phyloP scores from a whole-genome alignment of 1,284 basidiomycete genomes.

The Coniferiporia weirii region DNA sequence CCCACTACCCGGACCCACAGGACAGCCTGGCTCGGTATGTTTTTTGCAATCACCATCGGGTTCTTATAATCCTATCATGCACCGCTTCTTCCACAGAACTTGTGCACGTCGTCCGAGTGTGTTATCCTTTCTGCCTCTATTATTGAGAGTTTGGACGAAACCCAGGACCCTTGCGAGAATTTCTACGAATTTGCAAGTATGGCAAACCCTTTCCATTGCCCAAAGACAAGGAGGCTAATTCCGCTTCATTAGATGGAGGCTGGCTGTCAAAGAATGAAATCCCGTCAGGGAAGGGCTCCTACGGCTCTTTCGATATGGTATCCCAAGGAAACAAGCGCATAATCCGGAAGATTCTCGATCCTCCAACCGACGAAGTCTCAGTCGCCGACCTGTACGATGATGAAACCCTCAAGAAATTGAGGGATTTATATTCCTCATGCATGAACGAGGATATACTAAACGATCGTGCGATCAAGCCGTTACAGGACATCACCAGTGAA shows the following conservation, averaged over 20 bases:
- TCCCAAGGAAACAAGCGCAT: slow-evolving; percentile 60
- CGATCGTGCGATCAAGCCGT: slow-evolving; percentile 56
- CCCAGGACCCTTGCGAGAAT: slow-evolving; percentile 90
- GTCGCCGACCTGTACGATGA: slow-evolving; percentile 49
- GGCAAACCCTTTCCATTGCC: slow-evolving; percentile 26
- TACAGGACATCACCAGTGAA: slow-evolving; percentile 53
- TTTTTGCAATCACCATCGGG: slow-evolving; percentile 20
- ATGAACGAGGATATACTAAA: slow-evolving; percentile 67
- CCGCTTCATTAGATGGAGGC: slow-evolving; percentile 55
- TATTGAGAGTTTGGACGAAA: slow-evolving; percentile 74
- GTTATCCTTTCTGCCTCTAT: slow-evolving; percentile 82
- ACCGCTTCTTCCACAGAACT: slow-evolving; percentile 34
- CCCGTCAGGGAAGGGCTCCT: slow-evolving; percentile 76
- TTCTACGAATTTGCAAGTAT: slow-evolving; percentile 90
- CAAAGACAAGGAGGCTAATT: background rate
- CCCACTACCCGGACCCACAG: slow-evolving; percentile 31
- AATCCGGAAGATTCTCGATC: slow-evolving; percentile 55
- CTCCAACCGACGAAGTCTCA: slow-evolving; percentile 25
- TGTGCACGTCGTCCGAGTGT: slow-evolving; percentile 79
- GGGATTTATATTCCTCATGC: slow-evolving; percentile 80
- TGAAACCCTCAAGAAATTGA: slow-evolving; percentile 73
- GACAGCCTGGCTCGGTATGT: slow-evolving; percentile 43
- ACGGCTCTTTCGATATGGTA: slow-evolving; percentile 58
- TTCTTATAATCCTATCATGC: slow-evolving; percentile 20
- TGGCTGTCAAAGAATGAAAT: slow-evolving; percentile 80